Evolutionary conservation across 495 filamentous ascomycete genomes (phyloP).

Genomic region (Neurospora terricola): DNA sequence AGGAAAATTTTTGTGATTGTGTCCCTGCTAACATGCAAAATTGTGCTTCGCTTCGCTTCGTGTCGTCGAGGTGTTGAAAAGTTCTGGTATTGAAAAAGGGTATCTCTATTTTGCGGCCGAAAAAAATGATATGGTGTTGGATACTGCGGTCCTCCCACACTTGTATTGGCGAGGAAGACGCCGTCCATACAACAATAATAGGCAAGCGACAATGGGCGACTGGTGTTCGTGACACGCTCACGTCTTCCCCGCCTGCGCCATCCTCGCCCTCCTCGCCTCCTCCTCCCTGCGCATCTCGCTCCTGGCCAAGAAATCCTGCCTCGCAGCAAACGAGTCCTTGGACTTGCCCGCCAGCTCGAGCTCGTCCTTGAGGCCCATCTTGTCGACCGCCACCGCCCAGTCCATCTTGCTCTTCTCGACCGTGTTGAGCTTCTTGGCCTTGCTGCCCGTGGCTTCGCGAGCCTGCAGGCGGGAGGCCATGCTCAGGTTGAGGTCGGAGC

Average conservation of each 20-base stretch:
- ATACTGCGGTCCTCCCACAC: neutral
- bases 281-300: conserved; percentile 71
- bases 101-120: neutral
- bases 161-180: neutral
- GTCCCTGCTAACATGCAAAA: neutral
- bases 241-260: conserved; percentile 34
- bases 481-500: conserved; percentile 42
- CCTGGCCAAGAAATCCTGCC: conserved; percentile 82
- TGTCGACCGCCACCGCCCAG: conserved; percentile 89
- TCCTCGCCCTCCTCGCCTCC: conserved; percentile 53
- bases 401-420: conserved; percentile 92
- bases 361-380: conserved; percentile 86
- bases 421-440: conserved; percentile 82
- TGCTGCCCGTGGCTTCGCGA: conserved; percentile 31
- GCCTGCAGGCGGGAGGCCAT: conserved; percentile 28
- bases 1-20: neutral
- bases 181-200: neutral
- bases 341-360: conserved; percentile 73
- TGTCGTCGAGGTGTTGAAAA: neutral
- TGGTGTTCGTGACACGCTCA: conserved; percentile 3
- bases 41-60: neutral
- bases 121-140: neutral
- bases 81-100: neutral
- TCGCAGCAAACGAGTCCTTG: conserved; percentile 69
- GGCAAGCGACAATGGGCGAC: neutral